These are phyloP conservation scores for Santalum album DNA, from an alignment of 164 flowering plant genomes.

Conservation along the genomic window DNA sequence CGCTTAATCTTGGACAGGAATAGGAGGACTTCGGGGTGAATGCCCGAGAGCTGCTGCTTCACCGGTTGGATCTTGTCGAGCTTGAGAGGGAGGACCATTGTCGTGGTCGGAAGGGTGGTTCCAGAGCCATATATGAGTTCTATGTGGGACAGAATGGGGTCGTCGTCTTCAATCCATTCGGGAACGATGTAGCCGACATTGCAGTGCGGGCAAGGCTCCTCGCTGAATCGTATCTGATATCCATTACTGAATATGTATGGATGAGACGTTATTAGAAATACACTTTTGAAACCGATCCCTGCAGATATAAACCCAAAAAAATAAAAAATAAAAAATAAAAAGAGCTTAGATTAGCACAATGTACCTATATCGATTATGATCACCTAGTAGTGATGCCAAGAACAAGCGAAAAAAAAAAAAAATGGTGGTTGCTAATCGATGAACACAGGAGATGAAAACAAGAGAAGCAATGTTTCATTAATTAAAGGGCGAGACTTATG, in stretches of 20 bases:
- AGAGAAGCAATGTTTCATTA: too few species aligned
- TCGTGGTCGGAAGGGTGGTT: neutral
- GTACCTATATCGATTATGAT: too few species aligned
- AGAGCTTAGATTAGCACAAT: too few species aligned
- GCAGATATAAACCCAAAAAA: neutral
- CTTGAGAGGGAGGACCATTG: neutral
- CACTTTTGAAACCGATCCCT: neutral
- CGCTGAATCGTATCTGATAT: neutral
- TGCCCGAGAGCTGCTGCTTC: neutral
- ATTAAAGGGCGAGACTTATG: too few species aligned
- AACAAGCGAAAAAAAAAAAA: too few species aligned
- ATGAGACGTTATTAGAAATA: neutral
- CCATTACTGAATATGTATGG: neutral
- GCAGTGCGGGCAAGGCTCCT: constrained; percentile 2
- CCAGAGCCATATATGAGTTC: neutral
- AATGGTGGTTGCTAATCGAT: too few species aligned
- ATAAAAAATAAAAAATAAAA: too few species aligned
- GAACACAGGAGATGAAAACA: too few species aligned
- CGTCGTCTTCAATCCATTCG: neutral
- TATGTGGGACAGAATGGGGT: neutral
- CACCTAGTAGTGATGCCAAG: too few species aligned
- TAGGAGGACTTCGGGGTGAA: neutral
- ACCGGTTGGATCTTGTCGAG: neutral
- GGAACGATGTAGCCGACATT: neutral
- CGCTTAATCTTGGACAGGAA: neutral